Base-by-base conservation (phyloP, 192 early-diverging fungal species). In the Coemansia sp. region DNA sequence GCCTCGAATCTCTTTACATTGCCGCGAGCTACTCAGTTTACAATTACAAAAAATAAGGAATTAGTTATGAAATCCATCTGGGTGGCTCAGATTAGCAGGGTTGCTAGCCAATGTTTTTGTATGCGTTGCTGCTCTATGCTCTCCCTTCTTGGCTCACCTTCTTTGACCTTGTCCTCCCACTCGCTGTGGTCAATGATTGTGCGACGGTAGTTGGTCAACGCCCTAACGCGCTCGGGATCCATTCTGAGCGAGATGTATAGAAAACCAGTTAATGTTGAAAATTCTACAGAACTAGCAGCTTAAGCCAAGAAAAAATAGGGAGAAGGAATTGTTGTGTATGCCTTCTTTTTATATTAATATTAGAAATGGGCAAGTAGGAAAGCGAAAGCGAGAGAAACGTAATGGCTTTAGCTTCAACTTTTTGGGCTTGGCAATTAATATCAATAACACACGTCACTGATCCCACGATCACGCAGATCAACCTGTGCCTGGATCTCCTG, bases 111-210 rank as follows among this genome's bases (percentile, higher is more conserved):
- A 2, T 38, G 38, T 21, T 11, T 64, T 11, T 6, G 8, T 4
- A 40, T 40, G 2, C 2, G 32, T 32, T 32, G 32, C 32, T 32
- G 32, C 32, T 4, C 4, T 0, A 32, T 32, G 32, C 32, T 1
- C 32, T 32, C 4, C 4, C 32, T 32, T 4, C 32, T 32, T 32
- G 37, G 41, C 53, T 23, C 75, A 84, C 81, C 81, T 74, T 96
- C 94, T 89, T 98, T 97, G 44, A 98, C 87, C 74, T 94, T 97
- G 63, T 94, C 92, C 63, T 98, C 96, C 76, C 95, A 85, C 76
- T 98, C 95, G 63, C 95, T 87, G 83, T 98, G 96, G 72, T 97
- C 95, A 66, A 97, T 78, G 43, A 99, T 84, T 72, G 89, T 89
- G 68, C 88, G 93, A 63, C 92, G 87, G 84, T 99, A 99, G 75